phyloP scores from a whole-genome alignment of 768 basidiomycete species.

The Tylopilus sp. region DNA sequence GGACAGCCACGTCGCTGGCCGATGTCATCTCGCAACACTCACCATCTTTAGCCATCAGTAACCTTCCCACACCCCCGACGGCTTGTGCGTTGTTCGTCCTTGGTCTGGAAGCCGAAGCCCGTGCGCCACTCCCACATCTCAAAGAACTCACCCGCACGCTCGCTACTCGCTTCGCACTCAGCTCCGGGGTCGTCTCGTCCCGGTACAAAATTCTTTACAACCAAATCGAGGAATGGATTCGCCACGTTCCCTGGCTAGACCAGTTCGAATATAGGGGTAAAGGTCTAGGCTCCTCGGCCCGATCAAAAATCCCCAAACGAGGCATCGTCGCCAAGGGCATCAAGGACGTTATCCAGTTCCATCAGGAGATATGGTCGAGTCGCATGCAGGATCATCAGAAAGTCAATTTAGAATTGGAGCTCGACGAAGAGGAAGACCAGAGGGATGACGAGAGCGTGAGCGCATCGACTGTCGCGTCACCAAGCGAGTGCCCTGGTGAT shows the following conservation, averaged over 20 bases:
- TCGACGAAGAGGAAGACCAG: conserved; percentile 34
- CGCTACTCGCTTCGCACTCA: conserved; percentile 47
- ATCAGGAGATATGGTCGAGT: conserved; percentile 56
- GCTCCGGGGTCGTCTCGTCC: conserved; percentile 56
- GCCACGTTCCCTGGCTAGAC: conserved; percentile 72
- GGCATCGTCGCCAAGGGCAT: conserved; percentile 62
- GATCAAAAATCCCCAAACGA: conserved; percentile 62
- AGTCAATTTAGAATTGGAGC: conserved; percentile 39
- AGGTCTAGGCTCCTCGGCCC: conserved; percentile 36
- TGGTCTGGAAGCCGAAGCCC: conserved; percentile 64
- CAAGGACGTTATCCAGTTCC: conserved; percentile 66
- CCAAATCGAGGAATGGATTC: conserved; percentile 53
- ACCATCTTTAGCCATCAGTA: conserved; percentile 39
- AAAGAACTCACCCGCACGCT: conserved; percentile 57
- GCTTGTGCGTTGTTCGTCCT: conserved; percentile 71
- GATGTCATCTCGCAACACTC: conserved; percentile 39
- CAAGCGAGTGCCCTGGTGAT: neutral
- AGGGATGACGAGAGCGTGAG: conserved; percentile 16
- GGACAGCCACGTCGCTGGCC: conserved; percentile 45
- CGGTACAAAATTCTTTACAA: conserved; percentile 69
- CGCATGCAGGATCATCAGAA: conserved; percentile 35
- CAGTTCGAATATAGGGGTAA: conserved; percentile 43
- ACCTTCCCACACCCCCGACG: conserved; percentile 42
- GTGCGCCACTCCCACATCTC: conserved; percentile 49
- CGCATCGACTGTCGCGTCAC: conserved; percentile 10